Base-by-base conservation (phyloP, 805 yeast genomes). In the Barnettozyma californica region DNA sequence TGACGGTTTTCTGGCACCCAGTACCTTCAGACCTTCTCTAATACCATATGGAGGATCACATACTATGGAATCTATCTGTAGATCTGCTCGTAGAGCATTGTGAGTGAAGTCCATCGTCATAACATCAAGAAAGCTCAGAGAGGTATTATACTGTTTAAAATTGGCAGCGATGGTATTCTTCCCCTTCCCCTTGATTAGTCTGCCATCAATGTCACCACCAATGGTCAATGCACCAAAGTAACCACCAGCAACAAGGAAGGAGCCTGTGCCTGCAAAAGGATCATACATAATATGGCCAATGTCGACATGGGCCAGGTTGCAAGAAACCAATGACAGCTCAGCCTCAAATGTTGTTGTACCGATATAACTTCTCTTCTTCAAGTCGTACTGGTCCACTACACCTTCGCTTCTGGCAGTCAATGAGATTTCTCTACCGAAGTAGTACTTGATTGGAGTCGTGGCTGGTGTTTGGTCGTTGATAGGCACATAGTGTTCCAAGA, bases 31-130 rank as follows among this genome's bases (percentile, higher is more conserved):
- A 4, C 98, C 96, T 65, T 94, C 99, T 57, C 99, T 75, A 2
- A 94, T 95, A 11, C 99, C 99, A 65, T 94, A 94, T 0, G 99
- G 99, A 2, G 99, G 99, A 67, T 94, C 99, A 62, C 97, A 90
- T 2, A 92, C 78, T 5, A 94, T 92, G 1, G 87, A 75, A 62
- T 94, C 97, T 13, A 94, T 74, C 25, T 56, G 61, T 21, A 94
- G 66, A 53, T 76, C 74, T 0, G 64, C 50, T 54, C 97, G 73
- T 46, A 94, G 71, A 3, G 96, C 84, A 64, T 86, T 85, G 63
- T 94, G 90, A 2, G 98, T 94, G 66, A 94, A 94, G 68, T 94
- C 99, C 94, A 94, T 87, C 14, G 95, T 83, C 56, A 88, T 56
- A 0, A 85, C 84, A 62, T 91, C 98, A 46, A 90, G 65, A 57